Evolutionary conservation across 1,284 basidiomycete genomes (phyloP).

Genomic region (Tilletia horrida): DNA sequence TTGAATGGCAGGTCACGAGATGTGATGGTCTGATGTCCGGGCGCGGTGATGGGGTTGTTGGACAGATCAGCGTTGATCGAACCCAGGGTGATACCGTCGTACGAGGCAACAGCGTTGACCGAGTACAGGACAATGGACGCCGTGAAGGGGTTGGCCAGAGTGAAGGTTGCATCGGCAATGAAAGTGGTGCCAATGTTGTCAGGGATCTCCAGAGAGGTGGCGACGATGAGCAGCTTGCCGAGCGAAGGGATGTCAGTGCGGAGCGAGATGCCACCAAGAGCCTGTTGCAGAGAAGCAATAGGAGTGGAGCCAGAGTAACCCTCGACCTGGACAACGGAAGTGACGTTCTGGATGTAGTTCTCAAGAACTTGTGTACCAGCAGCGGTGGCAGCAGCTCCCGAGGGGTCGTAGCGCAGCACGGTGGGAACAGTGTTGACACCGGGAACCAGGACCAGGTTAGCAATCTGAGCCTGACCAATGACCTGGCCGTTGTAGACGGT

Average conservation of each 20-base stretch:
- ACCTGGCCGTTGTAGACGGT: slow-evolving; percentile 63
- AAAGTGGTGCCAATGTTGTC: slow-evolving; percentile 59
- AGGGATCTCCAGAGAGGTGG: slow-evolving; percentile 50
- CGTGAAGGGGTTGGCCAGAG: slow-evolving; percentile 19
- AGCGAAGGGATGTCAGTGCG: slow-evolving; percentile 68
- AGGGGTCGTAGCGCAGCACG: slow-evolving; percentile 68
- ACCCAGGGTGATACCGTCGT: slow-evolving; percentile 17
- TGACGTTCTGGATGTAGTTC: slow-evolving; percentile 69
- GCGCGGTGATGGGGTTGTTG: slow-evolving; percentile 16
- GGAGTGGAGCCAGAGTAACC: slow-evolving; percentile 65
- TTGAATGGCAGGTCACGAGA: slow-evolving; percentile 5
- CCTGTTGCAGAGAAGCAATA: slow-evolving; percentile 66
- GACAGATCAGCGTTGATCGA: slow-evolving; percentile 17
- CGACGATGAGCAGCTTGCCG: slow-evolving; percentile 65
- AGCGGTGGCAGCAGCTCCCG: slow-evolving; percentile 60
- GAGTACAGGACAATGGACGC: slow-evolving; percentile 5
- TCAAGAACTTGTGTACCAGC: slow-evolving; percentile 66
- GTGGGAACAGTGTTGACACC: slow-evolving; percentile 38
- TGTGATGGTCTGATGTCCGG: slow-evolving; percentile 12
- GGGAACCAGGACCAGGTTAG: slow-evolving; percentile 53
- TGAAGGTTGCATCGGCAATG: slow-evolving; percentile 61
- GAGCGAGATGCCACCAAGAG: slow-evolving; percentile 66
- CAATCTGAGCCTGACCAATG: slow-evolving; percentile 65
- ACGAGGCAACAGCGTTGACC: slow-evolving; percentile 14
- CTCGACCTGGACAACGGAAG: slow-evolving; percentile 63